Base-by-base conservation (phyloP, 148 eudicot genomes). In the Vaccinium corymbosum region DNA sequence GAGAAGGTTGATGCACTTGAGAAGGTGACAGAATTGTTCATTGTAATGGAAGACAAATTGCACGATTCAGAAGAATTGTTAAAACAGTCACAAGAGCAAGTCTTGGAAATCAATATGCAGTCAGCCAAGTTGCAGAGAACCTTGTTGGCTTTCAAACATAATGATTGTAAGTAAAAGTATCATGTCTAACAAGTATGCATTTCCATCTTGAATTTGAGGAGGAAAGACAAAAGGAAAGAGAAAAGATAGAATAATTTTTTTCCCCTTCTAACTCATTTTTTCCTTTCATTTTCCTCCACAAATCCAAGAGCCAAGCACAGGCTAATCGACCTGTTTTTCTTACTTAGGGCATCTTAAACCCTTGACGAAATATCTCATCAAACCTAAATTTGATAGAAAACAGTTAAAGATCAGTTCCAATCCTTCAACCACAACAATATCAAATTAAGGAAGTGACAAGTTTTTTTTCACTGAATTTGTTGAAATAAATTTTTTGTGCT, bases 21-120 rank as follows among this genome's bases (percentile, higher is more conserved):
- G 72, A 82, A 89, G 83, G 84, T 82, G 59, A 86, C 77, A 52
- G 94, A 91, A 71, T 76, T 89, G 81, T 87, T 85, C 61, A 53
- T 48, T 52, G 75, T 86, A 16, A 83, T 90, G 83, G 87, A 87
- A 76, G 87, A 51, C 72, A 95, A 91, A 53, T 86, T 93, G 85
- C 90, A 83, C 38, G 91, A 84, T 80, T 90, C 90, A 35, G 93
- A 95, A 83, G 86, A 87, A 61, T 90, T 91, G 59, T 87, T 91
- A 87, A 90, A 88, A 85, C 90, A 88, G 57, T 90, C 90, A 16
- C 90, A 83, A 46, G 93, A 92, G 83, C 93, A 91, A 81, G 82
- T 92, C 52, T 83, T 87, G 22, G 95, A 92, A 84, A 90, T 95
- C 86, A 91, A 90, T 81, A 91, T 86, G 86, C 94, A 91, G 82